Percentiles rank a stretch among this genome's conserved stretches.
Conservation (phyloP, 2,329 filamentous ascomycete species). For the Exutisphaerella laricina region DNA sequence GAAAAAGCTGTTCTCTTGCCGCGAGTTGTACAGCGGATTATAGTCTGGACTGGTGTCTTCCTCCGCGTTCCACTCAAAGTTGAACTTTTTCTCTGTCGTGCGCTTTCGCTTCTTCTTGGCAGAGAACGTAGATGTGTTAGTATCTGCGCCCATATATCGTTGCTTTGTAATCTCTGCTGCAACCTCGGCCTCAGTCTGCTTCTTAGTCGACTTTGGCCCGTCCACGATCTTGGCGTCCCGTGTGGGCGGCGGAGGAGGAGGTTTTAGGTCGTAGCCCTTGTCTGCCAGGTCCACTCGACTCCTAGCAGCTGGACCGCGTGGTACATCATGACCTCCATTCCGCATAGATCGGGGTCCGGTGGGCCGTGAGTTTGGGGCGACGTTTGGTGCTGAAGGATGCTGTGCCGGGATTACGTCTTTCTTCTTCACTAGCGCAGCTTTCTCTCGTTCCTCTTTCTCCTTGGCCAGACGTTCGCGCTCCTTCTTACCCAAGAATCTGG, state of each 20-base stretch:
- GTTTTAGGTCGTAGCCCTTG: constrained; percentile 48
- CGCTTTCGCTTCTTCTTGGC: constrained; percentile 93
- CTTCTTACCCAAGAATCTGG: constrained; percentile 79
- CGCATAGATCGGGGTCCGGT: constrained; percentile 69
- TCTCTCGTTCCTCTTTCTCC: constrained; percentile 63
- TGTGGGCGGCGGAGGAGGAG: constrained; percentile 47
- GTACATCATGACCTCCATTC: constrained; percentile 38
- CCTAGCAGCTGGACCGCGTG: constrained; percentile 49
- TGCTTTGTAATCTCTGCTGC: constrained; percentile 71
- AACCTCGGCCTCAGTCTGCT: constrained; percentile 51
- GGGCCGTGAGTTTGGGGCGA: constrained; percentile 38
- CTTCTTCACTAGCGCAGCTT: constrained; percentile 52
- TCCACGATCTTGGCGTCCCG: constrained; percentile 36
- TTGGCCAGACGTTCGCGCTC: constrained; percentile 74
- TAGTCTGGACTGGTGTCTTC: constrained; percentile 86
- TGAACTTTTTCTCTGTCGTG: constrained; percentile 95
- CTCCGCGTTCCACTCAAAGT: constrained; percentile 94
- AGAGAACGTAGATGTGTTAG: constrained; percentile 81
- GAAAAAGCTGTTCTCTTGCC: constrained; percentile 63
- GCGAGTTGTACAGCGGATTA: constrained; percentile 71
- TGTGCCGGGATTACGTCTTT: constrained; percentile 24
- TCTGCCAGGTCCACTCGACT: constrained; percentile 36
- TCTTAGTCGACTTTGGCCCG: constrained; percentile 37
- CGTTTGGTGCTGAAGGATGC: constrained; percentile 7
- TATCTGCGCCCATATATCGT: constrained; percentile 86